Evolutionary conservation across 768 basidiomycete species (phyloP).

Genomic region (Trametes punicea): DNA sequence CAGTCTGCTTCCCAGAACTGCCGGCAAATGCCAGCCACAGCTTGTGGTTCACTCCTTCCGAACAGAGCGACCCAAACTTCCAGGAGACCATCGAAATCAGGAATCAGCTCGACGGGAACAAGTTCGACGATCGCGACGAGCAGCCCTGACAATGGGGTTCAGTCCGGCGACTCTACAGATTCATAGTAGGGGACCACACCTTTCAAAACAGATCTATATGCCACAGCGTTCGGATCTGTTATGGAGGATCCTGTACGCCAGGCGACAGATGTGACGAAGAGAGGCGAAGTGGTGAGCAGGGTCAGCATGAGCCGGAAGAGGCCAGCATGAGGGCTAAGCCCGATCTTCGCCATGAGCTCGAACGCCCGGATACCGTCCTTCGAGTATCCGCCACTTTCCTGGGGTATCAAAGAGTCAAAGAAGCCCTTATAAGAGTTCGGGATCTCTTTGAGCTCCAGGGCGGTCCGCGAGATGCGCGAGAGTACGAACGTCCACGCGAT

Average conservation of each 20-base stretch:
- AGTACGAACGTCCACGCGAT: constrained; percentile 86
- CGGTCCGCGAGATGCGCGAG: constrained; percentile 52
- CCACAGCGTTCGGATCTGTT: constrained; percentile 73
- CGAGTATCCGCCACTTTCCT: constrained; percentile 39
- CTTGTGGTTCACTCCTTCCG: constrained; percentile 64
- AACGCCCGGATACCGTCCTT: constrained; percentile 59
- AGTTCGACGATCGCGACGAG: constrained; percentile 72
- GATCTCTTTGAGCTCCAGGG: constrained; percentile 45
- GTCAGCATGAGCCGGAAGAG: constrained; percentile 55
- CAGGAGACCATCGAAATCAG: constrained; percentile 66
- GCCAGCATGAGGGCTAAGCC: constrained; percentile 55
- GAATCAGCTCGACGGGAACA: constrained; percentile 71
- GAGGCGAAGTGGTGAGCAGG: constrained; percentile 64
- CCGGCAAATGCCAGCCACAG: constrained; percentile 64
- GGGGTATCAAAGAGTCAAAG: constrained; percentile 49
- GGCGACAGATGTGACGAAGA: constrained; percentile 72
- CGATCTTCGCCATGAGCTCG: constrained; percentile 54
- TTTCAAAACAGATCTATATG: constrained; percentile 81
- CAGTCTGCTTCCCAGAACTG: constrained; percentile 86
- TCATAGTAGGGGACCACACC: constrained; percentile 41
- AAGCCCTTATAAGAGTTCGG: constrained; percentile 54
- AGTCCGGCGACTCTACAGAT: constrained; percentile 2
- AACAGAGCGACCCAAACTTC: constrained; percentile 80
- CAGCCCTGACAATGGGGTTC: constrained; percentile 49
- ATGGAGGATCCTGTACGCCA: constrained; percentile 67